phyloP scores from a whole-genome alignment of 129 eudicot genomes.

The Saposhnikovia divaricata region DNA sequence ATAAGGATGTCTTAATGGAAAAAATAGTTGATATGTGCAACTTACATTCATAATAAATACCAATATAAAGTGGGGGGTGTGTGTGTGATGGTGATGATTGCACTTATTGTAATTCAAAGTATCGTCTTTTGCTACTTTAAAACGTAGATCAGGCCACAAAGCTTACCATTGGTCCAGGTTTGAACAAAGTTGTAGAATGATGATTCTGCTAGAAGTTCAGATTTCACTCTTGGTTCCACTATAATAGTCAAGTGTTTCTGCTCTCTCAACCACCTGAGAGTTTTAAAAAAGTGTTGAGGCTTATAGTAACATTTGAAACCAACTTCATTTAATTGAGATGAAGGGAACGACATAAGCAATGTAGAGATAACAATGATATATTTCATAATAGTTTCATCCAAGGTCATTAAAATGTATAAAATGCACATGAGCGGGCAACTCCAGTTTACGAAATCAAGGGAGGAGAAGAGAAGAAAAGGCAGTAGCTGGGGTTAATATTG shows the following conservation, averaged over 20 bases:
- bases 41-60: not conserved
- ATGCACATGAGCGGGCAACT: not conserved
- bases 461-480: not conserved
- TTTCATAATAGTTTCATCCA: not conserved
- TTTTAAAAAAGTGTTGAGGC: conserved; percentile 12
- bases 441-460: not conserved
- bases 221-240: conserved; percentile 85
- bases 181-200: conserved; percentile 67
- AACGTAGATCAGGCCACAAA: not conserved
- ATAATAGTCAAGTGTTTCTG: conserved; percentile 49
- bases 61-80: too few species aligned
- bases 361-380: not conserved
- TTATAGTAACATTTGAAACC: not conserved
- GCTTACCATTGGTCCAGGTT: conserved; percentile 82
- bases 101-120: not conserved
- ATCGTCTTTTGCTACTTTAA: not conserved
- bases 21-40: not conserved
- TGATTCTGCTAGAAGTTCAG: conserved; percentile 75
- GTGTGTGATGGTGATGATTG: too few species aligned
- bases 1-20: not conserved
- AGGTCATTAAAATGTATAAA: not conserved
- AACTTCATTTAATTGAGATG: not conserved
- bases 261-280: conserved; percentile 78
- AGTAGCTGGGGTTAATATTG: not conserved
- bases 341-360: not conserved